phyloP scores from a whole-genome alignment of 202 grass and related monocot genomes.

The Saccharum hybrid region DNA sequence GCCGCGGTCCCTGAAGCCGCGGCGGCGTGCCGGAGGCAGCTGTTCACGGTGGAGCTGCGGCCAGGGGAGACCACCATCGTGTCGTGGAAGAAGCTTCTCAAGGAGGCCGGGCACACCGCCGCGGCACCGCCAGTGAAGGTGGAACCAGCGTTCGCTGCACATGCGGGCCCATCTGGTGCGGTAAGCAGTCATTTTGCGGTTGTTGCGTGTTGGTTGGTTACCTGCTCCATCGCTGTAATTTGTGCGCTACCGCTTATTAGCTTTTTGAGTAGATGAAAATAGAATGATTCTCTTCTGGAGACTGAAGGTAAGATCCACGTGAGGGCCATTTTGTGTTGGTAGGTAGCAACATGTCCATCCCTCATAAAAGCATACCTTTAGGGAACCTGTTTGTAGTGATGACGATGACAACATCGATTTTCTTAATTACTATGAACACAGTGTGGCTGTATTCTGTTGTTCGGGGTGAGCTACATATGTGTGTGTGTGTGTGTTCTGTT shows the following conservation, averaged over 20 bases:
- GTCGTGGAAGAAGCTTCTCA: slow-evolving; percentile 92
- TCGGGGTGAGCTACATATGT: neutral
- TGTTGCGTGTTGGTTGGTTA: slow-evolving; percentile 24
- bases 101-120: slow-evolving; percentile 55
- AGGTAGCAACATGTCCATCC: neutral
- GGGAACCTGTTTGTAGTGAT: neutral
- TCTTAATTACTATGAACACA: neutral
- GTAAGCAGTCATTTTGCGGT: slow-evolving; percentile 50
- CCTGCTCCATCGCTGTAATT: slow-evolving; percentile 12
- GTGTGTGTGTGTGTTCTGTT: too few relatives aligned
- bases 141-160: slow-evolving; percentile 46
- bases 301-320: slow-evolving; percentile 33
- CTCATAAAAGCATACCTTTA: neutral
- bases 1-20: slow-evolving; percentile 24
- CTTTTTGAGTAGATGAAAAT: slow-evolving; percentile 29
- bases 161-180: slow-evolving; percentile 48
- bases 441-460: neutral
- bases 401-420: too few relatives aligned
- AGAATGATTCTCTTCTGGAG: slow-evolving; percentile 13
- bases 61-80: slow-evolving; percentile 93
- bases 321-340: neutral
- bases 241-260: slow-evolving; percentile 24
- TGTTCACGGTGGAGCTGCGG: slow-evolving; percentile 77
- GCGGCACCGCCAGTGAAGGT: neutral
- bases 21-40: slow-evolving; percentile 49